phyloP scores from a whole-genome alignment of 2,329 filamentous ascomycete genomes.

The Hysterium pulicare region DNA sequence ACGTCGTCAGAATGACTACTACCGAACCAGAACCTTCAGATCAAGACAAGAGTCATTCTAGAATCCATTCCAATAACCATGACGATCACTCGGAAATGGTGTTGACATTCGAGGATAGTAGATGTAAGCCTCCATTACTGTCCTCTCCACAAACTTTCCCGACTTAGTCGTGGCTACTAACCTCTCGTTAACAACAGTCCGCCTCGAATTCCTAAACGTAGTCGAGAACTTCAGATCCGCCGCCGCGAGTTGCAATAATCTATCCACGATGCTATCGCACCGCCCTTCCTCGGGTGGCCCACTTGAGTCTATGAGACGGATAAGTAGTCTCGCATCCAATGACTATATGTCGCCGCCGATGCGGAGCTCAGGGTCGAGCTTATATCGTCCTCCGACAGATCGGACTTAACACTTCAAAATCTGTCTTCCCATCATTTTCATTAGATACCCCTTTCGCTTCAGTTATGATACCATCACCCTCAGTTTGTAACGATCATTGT shows the following conservation, averaged over 20 bases:
- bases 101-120: not conserved
- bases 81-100: constrained; percentile 4
- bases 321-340: constrained; percentile 7
- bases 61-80: not conserved
- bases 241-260: constrained; percentile 2
- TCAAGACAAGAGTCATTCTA: not conserved
- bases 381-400: not conserved
- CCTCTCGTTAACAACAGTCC: constrained; percentile 1
- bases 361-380: not conserved
- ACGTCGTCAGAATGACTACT: constrained; percentile 12
- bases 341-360: constrained; percentile 4
- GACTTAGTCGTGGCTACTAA: not conserved
- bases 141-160: too few species aligned
- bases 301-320: constrained; percentile 4
- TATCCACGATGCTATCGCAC: constrained; percentile 1
- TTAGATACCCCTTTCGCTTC: too few species aligned
- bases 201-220: constrained; percentile 14
- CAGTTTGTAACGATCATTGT: too few species aligned
- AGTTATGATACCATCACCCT: too few species aligned
- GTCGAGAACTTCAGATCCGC: constrained; percentile 11
- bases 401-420: too few species aligned
- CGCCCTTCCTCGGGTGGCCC: not conserved
- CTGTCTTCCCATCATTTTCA: not conserved
- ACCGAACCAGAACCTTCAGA: constrained; percentile 4
- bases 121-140: constrained; percentile 1